A percentile compares a stretch with the other conserved stretches of the same genome.
These are phyloP conservation scores for Bonia amplexicaulis DNA, from an alignment of 176 grass and related monocot genomes.

Conservation along the genomic window DNA sequence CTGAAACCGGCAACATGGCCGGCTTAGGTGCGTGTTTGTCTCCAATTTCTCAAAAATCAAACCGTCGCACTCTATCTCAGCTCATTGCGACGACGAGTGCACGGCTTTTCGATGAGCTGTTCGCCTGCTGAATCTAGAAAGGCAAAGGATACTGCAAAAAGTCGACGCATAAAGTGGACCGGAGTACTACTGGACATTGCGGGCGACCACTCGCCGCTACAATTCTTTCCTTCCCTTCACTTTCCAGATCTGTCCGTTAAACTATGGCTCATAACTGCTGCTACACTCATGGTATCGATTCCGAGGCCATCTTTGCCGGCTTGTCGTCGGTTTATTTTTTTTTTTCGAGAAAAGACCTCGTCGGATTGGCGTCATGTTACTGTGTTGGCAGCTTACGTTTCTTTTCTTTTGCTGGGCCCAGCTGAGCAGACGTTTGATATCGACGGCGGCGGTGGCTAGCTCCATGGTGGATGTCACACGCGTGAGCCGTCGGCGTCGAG, in stretches of 20 bases:
- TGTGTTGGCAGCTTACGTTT: too few species aligned
- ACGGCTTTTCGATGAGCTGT: neutral
- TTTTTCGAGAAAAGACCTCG: neutral
- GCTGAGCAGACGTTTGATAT: neutral
- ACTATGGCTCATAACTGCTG: neutral
- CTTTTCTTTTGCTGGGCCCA: too few species aligned
- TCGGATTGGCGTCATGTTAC: neutral
- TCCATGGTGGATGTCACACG: neutral
- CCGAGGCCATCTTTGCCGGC: neutral
- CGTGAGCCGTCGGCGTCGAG: conserved; percentile 28
- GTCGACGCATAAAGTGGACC: neutral
- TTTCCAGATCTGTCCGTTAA: too few species aligned
- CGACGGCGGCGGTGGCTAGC: neutral
- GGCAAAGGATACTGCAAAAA: conserved; percentile 14
- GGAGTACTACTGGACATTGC: neutral
- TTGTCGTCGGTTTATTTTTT: neutral
- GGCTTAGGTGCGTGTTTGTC: neutral
- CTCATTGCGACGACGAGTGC: neutral
- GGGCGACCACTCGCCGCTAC: conserved; percentile 26
- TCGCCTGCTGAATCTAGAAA: conserved; percentile 23
- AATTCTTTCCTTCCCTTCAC: conserved; percentile 5
- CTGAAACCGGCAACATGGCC: neutral
- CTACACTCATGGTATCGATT: conserved; percentile 48
- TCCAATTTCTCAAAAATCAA: neutral
- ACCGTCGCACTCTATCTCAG: neutral